Base-by-base conservation (phyloP, 2,329 filamentous ascomycete species). In the Alternaria incomplexa region DNA sequence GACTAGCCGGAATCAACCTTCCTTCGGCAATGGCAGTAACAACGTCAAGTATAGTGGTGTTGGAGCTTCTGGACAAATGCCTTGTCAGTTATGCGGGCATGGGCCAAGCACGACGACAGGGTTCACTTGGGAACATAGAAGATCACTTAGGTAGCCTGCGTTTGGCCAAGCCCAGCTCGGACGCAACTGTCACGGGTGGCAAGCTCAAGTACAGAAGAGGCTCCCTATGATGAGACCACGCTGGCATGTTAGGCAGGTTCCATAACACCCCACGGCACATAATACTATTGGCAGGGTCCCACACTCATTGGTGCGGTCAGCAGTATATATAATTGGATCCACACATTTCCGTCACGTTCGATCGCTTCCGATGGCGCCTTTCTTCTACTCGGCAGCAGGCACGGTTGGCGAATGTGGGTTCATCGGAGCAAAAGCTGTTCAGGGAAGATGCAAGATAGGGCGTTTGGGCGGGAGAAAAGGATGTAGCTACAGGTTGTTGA, bases 1-100 rank as follows among this genome's bases (percentile, higher is more conserved):
- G 63, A 13, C 30, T 72, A 13, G 66, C 71, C 48, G 68, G 66
- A 45, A 65, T 73, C 22, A 71, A 65, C 58, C 67, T 73, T 28
- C 67, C 67, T 47, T 60, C 69, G 11, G 61, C 71, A 12, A 28
- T 56, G 36, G 56, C 45, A 20, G 28, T 46, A 12, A 51, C 45
- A 47, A n/a, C 22, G 9, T 23, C 55, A 45, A 17, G 13, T 23
- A 65, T 65, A 4, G 65, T 64, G 56, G 62, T 60, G 45, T 55
- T 65, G 51, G 60, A 62, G 46, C 44, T 61, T 15, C 56, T 63
- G 15, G 62, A 59, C n/a, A 63, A 36, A 44, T 61, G 69, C 20
- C 64, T 69, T 23, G 63, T 63, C 36, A 73, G 71, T 9, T 64
- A 72, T 25, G 65, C 58, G 22, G 65, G 55, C 4, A 53, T 68